A percentile compares a stretch with the other conserved stretches of the same genome.
Conservation (phyloP, 208 protist genomes). For the Crithidia acanthocephali region DNA sequence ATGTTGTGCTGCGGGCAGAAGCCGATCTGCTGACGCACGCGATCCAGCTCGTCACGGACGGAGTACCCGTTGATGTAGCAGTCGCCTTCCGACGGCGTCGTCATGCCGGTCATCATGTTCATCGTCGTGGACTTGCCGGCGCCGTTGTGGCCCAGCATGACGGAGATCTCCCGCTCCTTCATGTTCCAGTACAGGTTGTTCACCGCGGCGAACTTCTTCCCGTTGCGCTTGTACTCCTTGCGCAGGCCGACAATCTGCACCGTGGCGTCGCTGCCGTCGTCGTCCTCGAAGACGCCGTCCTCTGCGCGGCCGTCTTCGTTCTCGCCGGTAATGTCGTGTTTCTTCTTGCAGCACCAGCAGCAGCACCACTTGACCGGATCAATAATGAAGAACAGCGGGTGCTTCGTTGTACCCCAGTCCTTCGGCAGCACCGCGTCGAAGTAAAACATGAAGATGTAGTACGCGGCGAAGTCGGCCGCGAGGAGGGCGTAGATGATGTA, state of each 20-base stretch:
- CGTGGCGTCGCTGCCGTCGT: constrained; percentile 15
- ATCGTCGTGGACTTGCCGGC: constrained; percentile 85
- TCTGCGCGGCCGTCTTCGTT: constrained; percentile 39
- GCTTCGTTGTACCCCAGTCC: constrained; percentile 60
- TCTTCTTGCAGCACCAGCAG: constrained; percentile 19
- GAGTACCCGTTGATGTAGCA: constrained; percentile 69
- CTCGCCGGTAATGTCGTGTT: constrained; percentile 14
- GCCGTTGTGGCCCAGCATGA: constrained; percentile 79
- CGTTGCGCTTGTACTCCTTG: constrained; percentile 41
- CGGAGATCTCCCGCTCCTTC: constrained; percentile 51
- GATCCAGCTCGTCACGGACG: constrained; percentile 50
- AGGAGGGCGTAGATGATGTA: constrained; percentile 34
- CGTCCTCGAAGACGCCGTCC: constrained; percentile 34
- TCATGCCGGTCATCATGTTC: constrained; percentile 89
- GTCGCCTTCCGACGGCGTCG: constrained; percentile 59
- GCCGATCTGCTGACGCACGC: constrained; percentile 79
- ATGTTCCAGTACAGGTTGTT: constrained; percentile 75
- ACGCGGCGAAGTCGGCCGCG: constrained; percentile 53
- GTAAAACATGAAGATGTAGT: constrained; percentile 73
- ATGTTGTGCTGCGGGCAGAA: constrained; percentile 57
- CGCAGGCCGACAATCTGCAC: constrained; percentile 38
- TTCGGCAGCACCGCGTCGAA: constrained; percentile 73
- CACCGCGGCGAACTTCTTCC: constrained; percentile 72
- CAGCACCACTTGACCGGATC: constrained; percentile 37
- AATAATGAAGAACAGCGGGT: constrained; percentile 75